A percentile compares a stretch with the other conserved stretches of the same genome.
Conservation (phyloP, 345 rosid species). For the Psidium friedrichsthalianum region DNA sequence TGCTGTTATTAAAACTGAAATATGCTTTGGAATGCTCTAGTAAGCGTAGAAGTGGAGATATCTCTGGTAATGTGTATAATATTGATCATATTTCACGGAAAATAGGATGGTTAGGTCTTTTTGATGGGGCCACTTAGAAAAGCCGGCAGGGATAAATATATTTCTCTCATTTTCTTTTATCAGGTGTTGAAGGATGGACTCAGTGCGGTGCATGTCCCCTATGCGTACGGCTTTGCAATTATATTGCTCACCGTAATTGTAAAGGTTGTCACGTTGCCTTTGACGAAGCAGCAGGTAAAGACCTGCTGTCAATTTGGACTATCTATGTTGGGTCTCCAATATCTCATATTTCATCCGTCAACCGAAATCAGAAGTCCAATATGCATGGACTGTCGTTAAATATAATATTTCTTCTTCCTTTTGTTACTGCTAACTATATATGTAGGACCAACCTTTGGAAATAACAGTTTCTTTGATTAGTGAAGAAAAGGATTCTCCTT, state of each 20-base stretch:
- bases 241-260: conserved; percentile 82
- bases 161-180: not conserved
- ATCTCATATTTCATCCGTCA: not conserved
- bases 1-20: not conserved
- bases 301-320: not conserved
- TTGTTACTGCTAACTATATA: not conserved
- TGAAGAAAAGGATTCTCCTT: not conserved
- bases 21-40: not conserved
- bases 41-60: not conserved
- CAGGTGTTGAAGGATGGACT: conserved; percentile 86
- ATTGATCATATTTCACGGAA: not conserved
- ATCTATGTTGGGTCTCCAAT: not conserved
- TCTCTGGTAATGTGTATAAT: not conserved
- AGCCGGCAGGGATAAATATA: not conserved
- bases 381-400: not conserved
- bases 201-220: conserved; percentile 71
- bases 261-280: conserved; percentile 65
- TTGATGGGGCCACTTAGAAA: not conserved
- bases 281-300: conserved; percentile 85
- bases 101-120: not conserved
- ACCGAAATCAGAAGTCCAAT: not conserved
- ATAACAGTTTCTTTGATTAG: not conserved
- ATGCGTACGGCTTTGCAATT: conserved; percentile 87
- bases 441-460: not conserved
- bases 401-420: not conserved